Evolutionary conservation across 2,329 filamentous ascomycete genomes (phyloP), one percentile per base, ranked within the genome.

Genomic region (Thelonectria blattea): DNA sequence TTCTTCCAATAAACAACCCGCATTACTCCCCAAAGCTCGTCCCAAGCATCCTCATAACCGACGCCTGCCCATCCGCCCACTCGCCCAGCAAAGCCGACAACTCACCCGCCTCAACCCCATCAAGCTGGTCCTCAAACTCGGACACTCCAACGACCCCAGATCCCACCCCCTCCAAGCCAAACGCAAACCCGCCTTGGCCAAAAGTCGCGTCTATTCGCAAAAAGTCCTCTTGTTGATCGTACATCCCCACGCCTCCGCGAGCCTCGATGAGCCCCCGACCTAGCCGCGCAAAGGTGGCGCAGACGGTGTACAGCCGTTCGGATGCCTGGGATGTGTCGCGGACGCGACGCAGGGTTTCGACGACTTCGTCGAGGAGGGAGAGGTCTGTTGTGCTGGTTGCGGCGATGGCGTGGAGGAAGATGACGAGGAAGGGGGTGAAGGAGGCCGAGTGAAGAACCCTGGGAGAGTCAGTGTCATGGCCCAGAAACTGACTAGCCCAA

Each of bases 401-500:
- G 10, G 65, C 56, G 5, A 67, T 61, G 1, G 65, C 56, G 20
- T 68, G 61, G 1, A 68, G 53, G 11, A 68, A 68, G 1, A 62
- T 65, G 3, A 67, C 65, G n/a, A 67, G 52, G 1, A 68, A 68
- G 3, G 65, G 65, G 1, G 56, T 66, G 22, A 68, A 68, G 4
- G 65, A 68, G 0, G 65, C 60, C 11, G 67, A 64, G 37, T 68
- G 65, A n/a, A 68, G 63, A 14, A 62, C 60, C 65, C 65, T 68
- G 11, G 9, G 56, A 24, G 6, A 24, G 22, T 37, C 51, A n/a
- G 55, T 24, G 11, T 1, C 10, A 15, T 6, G 22, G 3, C 22
- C 22, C 22, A 24, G 22, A 24, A n/a, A 24, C 22, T 3, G 22
- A 24, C 22, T 4, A 24, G 22, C 6, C 22, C 22, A 24, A 24